Evolutionary conservation across 2,329 filamentous ascomycete species (phyloP).

Genomic region (Nemania sp.): DNA sequence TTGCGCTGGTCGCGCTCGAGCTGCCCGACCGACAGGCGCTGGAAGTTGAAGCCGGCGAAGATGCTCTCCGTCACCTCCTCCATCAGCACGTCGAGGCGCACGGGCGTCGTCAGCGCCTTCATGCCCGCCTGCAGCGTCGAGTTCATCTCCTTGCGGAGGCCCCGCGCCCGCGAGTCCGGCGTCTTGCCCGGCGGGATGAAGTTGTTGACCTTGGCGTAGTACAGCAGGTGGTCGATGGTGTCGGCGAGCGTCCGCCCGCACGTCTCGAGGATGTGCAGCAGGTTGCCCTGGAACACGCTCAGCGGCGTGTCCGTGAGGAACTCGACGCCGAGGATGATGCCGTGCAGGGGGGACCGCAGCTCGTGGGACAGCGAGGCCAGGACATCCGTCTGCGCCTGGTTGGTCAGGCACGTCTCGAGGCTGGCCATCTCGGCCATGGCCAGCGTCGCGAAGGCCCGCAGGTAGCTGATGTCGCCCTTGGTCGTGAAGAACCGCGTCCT

Average conservation of each 20-base stretch:
- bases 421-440: slow-evolving; percentile 61
- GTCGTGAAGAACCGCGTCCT: slow-evolving; percentile 50
- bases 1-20: slow-evolving; percentile 18
- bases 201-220: slow-evolving; percentile 60
- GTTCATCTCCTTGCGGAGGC: slow-evolving; percentile 21
- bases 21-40: slow-evolving; percentile 21
- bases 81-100: slow-evolving; percentile 46
- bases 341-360: slow-evolving; percentile 63
- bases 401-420: slow-evolving; percentile 44
- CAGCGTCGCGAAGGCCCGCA: slow-evolving; percentile 56
- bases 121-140: slow-evolving; percentile 30
- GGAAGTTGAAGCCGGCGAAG: slow-evolving; percentile 49
- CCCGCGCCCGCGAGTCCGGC: slow-evolving; percentile 16
- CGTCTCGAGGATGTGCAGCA: slow-evolving; percentile 54
- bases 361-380: slow-evolving; percentile 66
- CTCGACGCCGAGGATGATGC: slow-evolving; percentile 59
- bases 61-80: slow-evolving; percentile 55
- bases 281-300: slow-evolving; percentile 51
- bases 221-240: slow-evolving; percentile 57
- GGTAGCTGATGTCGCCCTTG: slow-evolving; percentile 55
- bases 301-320: slow-evolving; percentile 57
- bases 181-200: slow-evolving; percentile 30
- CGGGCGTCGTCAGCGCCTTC: slow-evolving; percentile 33
- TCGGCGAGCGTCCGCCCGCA: slow-evolving; percentile 58
- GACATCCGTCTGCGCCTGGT: slow-evolving; percentile 60